Conservation (phyloP, 164 flowering plant genomes). For the Macadamia tetraphylla region DNA sequence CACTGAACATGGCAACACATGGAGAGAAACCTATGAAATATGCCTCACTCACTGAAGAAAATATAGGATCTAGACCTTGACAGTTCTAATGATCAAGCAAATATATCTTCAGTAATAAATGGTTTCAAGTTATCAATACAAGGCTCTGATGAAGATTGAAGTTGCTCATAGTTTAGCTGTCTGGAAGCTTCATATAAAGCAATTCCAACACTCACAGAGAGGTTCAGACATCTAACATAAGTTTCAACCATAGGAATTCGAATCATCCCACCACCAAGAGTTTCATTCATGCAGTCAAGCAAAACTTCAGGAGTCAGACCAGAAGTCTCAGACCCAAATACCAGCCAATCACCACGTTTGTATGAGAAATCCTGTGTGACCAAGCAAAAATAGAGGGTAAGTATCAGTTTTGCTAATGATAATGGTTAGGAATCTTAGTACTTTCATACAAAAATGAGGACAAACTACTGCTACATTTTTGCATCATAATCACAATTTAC, state of each 20-base stretch:
- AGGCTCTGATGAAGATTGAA: constrained; percentile 39
- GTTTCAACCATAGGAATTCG: constrained; percentile 93
- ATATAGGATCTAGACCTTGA: too few species aligned
- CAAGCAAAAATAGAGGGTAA: too few species aligned
- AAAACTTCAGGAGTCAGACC: constrained; percentile 78
- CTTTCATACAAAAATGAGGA: too few species aligned
- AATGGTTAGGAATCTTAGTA: too few species aligned
- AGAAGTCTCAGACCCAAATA: constrained; percentile 88
- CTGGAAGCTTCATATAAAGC: constrained; percentile 88
- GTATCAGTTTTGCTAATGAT: too few species aligned
- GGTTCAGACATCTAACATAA: constrained; percentile 89
- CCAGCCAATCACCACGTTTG: constrained; percentile 82
- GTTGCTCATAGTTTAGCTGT: constrained; percentile 85
- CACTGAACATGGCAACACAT: too few species aligned
- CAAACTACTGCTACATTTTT: too few species aligned
- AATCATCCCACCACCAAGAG: constrained; percentile 71
- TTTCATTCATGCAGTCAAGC: constrained; percentile 54
- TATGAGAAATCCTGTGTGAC: constrained; percentile 69
- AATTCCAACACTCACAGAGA: constrained; percentile 91
- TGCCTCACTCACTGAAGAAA: too few species aligned
- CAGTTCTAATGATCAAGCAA: constrained; percentile 34
- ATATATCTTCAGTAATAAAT: constrained; percentile 63
- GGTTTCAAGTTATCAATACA: constrained; percentile 25
- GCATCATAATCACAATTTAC: too few species aligned
- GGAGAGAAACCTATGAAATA: too few species aligned